Evolutionary conservation across 768 basidiomycete species (phyloP), one percentile per base, ranked within the genome.

Genomic region (Podaxis sp.): DNA sequence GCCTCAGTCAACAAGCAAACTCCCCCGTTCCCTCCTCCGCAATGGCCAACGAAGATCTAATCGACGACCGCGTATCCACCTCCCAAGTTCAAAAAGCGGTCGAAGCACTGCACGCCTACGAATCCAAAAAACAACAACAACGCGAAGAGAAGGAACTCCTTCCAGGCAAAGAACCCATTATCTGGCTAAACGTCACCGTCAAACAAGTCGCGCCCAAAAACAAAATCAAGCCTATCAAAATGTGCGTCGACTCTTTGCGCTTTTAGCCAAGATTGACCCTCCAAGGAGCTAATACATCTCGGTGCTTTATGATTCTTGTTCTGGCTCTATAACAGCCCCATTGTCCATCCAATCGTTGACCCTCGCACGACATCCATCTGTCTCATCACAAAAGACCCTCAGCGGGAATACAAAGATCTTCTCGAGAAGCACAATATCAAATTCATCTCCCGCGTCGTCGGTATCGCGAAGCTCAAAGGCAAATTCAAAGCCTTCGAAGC

Each of bases 381-480:
- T 74, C 80, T 99, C 55, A 90, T 99, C 74, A 91, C 91, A 55
- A 98, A 98, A 76, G 93, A 96, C 73, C 96, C 96, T 1, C 96
- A 98, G 69, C 81, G 96, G 50, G 83, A 94, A 72, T 99, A 98
- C 82, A 99, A 99, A 74, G 93, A 96, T 71, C 87, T 97, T 11
- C 80, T 99, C 7, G 88, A 87, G 52, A 75, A 77, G 54, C 79
- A 91, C 50, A 82, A 86, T 55, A 87, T 99, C 79, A 90, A 89
- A 68, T 99, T 98, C 67, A 89, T 99, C 71, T 88, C 86, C 27
- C 82, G 95, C 38, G 94, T 98, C 40, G 93, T 98, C 52, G 96
- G 94, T 17, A 76, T 98, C 50, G 82, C 82, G 64, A 98, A 99
- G 73, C 83, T 99, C 63, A 94, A 92, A 77, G 96, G 96, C 24